phyloP scores from a whole-genome alignment of 1,284 basidiomycete species.

The Trametes pubescens region DNA sequence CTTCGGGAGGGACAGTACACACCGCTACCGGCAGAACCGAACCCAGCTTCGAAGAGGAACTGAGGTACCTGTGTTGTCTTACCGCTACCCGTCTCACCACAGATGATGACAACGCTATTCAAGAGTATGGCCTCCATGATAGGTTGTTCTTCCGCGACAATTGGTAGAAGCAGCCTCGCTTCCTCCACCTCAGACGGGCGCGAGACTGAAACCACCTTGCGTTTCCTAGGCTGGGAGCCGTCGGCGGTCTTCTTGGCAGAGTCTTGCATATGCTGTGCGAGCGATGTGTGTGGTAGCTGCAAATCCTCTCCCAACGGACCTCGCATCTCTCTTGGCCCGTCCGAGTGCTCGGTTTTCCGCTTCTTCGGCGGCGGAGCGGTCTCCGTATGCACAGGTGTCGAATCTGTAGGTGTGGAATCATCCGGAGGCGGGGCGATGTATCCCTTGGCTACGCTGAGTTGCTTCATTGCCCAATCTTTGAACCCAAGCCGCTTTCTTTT shows the following conservation, averaged over 20 bases:
- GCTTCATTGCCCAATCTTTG: conserved; percentile 87
- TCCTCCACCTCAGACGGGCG: conserved; percentile 82
- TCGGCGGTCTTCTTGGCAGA: conserved; percentile 36
- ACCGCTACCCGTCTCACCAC: conserved; percentile 93
- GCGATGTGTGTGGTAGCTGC: conserved; percentile 65
- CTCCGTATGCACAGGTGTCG: conserved; percentile 24
- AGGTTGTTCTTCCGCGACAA: conserved; percentile 92
- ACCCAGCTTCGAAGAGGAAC: conserved; percentile 93
- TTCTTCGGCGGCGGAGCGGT: conserved; percentile 49
- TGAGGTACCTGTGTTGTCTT: conserved; percentile 99
- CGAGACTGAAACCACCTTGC: conserved; percentile 67
- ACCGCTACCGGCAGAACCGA: conserved; percentile 86
- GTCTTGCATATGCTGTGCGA: conserved; percentile 61
- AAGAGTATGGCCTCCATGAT: conserved; percentile 94
- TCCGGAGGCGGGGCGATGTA: conserved; percentile 46
- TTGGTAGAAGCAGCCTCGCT: conserved; percentile 84
- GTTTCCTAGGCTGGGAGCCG: conserved; percentile 28
- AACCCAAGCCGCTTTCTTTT: conserved; percentile 64
- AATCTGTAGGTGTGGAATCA: not conserved
- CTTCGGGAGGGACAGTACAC: conserved; percentile 32
- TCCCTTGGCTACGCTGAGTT: conserved; percentile 68
- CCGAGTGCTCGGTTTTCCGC: conserved; percentile 46
- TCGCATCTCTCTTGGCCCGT: conserved; percentile 54
- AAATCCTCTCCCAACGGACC: conserved; percentile 77
- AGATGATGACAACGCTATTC: conserved; percentile 80